Evolutionary conservation across 2,329 filamentous ascomycete genomes (phyloP), one percentile per base, ranked within the genome.

Genomic region (Drechslerella coelobrocha): DNA sequence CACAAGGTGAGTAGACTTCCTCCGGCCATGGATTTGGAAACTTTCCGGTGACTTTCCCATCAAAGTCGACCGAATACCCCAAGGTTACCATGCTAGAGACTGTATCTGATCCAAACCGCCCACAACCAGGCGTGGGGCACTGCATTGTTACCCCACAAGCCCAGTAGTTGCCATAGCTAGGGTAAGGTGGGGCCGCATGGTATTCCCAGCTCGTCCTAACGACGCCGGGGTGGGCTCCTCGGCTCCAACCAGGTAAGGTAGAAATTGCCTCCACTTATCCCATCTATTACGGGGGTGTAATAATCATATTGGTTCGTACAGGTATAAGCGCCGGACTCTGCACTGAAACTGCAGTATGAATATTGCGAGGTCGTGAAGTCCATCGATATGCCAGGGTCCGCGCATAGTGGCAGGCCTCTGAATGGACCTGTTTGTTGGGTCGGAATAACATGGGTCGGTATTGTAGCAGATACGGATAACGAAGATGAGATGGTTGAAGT

Each of bases 101-200:
- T 6, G 34, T 39, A 39, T 39, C 34, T 4, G 12, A 10, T 14
- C 34, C 34, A 10, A 10, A 39, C 12, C 17, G 12, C 5, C 34
- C 34, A 14, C 34, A 39, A 14, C 34, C 34, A 14, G 34, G 34
- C 12, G 34, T 39, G 4, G 34, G 34, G 12, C 34, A 39, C 34
- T 39, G 34, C 34, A 39, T 39, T 39, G 34, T 39, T 39, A 39
- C 17, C 17, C 34, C 34, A 14, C 34, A 39, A 14, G 12, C 17
- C 34, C 34, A 39, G 34, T 39, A 39, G 34, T 39, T 39, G 12
- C 34, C 34, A 39, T 39, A 39, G 34, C 34, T 39, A 39, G 34
- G 34, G 17, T 39, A 39, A 4, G 34, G 34, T 14, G 34, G 34
- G 17, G 34, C 34, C 12, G 34, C 34, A n/a, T 6, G 34, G 17